Evolutionary conservation across 23 red algal species (phyloP).

Genomic region (Gracilaria caudata): DNA sequence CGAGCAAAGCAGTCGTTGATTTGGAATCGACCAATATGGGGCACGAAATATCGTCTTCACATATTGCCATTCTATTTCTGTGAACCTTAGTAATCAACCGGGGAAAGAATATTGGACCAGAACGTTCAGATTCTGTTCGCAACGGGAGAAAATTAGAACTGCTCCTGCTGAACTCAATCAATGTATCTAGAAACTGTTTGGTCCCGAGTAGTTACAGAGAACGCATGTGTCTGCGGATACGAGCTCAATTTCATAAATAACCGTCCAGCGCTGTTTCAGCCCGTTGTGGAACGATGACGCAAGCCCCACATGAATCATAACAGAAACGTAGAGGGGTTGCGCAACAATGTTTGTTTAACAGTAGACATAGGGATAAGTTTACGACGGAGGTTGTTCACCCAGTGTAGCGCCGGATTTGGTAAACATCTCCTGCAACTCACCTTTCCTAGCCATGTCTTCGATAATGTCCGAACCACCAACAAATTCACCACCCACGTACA

Average conservation of each 20-base stretch:
- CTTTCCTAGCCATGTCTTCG: constrained; percentile 58
- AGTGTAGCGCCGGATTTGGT: constrained; percentile 12
- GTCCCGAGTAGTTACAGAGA: too few relatives aligned
- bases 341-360: neutral
- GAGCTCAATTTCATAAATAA: neutral
- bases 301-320: neutral
- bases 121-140: neutral
- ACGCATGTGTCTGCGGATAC: too few relatives aligned
- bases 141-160: neutral
- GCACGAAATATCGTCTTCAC: neutral
- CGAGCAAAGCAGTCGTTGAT: constrained; percentile 83
- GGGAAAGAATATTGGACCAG: neutral
- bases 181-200: too few relatives aligned
- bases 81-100: neutral
- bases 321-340: neutral
- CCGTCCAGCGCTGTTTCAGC: neutral
- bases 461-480: constrained; percentile 96
- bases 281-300: neutral
- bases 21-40: neutral
- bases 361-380: neutral
- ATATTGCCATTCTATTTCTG: neutral
- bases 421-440: constrained; percentile 39
- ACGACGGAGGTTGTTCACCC: constrained; percentile 21
- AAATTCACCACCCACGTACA: constrained; percentile 95
- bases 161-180: neutral